These are phyloP conservation scores for Colletotrichum endophyticum DNA, from an alignment of 2,329 filamentous ascomycete genomes.

Conservation along the genomic window DNA sequence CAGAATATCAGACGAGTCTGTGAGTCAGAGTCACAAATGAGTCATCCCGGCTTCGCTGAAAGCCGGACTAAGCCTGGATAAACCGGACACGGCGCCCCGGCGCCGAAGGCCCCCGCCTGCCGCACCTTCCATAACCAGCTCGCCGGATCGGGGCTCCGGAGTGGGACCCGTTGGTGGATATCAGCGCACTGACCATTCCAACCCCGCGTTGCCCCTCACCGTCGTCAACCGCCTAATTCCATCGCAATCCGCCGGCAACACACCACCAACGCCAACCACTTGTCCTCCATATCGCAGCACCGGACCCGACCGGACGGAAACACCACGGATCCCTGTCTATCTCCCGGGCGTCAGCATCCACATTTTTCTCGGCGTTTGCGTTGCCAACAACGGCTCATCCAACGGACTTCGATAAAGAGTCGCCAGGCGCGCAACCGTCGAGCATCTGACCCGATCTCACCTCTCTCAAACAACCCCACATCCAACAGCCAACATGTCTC, in stretches of 20 bases:
- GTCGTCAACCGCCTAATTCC: conserved; percentile 8
- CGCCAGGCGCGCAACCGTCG: not conserved
- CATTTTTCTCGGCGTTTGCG: not conserved
- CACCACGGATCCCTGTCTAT: conserved; percentile 3
- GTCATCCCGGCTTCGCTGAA: not conserved
- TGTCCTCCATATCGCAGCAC: not conserved
- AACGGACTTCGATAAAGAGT: not conserved
- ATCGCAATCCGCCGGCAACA: conserved; percentile 5
- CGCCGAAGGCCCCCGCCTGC: not conserved
- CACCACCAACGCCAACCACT: not conserved
- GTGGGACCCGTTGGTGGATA: not conserved
- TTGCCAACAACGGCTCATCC: not conserved
- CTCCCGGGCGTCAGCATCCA: not conserved
- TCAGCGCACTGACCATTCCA: not conserved
- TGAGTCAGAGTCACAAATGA: not conserved
- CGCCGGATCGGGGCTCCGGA: not conserved
- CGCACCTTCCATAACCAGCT: not conserved
- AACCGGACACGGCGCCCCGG: not conserved
- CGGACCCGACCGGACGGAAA: not conserved
- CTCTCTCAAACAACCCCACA: not conserved
- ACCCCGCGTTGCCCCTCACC: not conserved
- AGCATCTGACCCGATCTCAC: not conserved
- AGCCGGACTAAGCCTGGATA: not conserved
- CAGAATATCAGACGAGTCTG: not conserved
- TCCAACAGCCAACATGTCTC: conserved; percentile 32